Percentiles rank a stretch among this genome's conserved stretches.
Conservation (phyloP, 2,329 filamentous ascomycete species). For the Trichoderma arundinaceum region DNA sequence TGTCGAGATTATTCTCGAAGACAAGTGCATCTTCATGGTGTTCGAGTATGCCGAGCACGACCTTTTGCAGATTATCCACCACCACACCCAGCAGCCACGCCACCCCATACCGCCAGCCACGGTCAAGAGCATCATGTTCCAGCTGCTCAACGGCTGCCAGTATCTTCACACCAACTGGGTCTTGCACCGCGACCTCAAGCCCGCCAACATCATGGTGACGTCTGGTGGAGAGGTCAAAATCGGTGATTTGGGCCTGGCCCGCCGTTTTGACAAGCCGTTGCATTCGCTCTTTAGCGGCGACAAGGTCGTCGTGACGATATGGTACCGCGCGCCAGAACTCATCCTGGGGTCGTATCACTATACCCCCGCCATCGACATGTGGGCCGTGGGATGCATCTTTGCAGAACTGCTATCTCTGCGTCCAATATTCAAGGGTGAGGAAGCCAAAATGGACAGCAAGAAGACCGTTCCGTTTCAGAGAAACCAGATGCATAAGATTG, state of each 20-base stretch:
- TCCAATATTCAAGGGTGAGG: slow-evolving; percentile 97
- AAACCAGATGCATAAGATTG: slow-evolving; percentile 99
- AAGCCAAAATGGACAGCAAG: slow-evolving; percentile 98
- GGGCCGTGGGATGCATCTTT: slow-evolving; percentile 98
- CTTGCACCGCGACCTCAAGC: slow-evolving; percentile 93
- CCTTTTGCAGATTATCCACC: slow-evolving; percentile 95
- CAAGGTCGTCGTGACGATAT: slow-evolving; percentile 98
- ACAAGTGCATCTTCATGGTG: slow-evolving; percentile 99
- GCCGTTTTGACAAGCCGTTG: slow-evolving; percentile 91
- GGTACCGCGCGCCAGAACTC: slow-evolving; percentile 95
- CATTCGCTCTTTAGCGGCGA: slow-evolving; percentile 92
- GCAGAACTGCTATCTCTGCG: slow-evolving; percentile 88
- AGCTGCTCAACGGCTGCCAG: slow-evolving; percentile 90
- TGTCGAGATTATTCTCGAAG: slow-evolving; percentile 94
- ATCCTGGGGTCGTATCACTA: slow-evolving; percentile 94
- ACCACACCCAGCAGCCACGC: slow-evolving; percentile 87
- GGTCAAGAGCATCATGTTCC: slow-evolving; percentile 93
- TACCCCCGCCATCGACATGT: slow-evolving; percentile 94
- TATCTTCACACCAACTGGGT: slow-evolving; percentile 98
- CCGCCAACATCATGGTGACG: slow-evolving; percentile 98
- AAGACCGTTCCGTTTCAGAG: slow-evolving; percentile 97
- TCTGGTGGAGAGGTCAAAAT: slow-evolving; percentile 90
- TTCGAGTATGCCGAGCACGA: slow-evolving; percentile 99
- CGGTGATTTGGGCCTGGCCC: slow-evolving; percentile 88
- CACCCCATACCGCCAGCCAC: slow-evolving; percentile 87